phyloP scores from a whole-genome alignment of 768 basidiomycete species.

The Suillus alpinus region DNA sequence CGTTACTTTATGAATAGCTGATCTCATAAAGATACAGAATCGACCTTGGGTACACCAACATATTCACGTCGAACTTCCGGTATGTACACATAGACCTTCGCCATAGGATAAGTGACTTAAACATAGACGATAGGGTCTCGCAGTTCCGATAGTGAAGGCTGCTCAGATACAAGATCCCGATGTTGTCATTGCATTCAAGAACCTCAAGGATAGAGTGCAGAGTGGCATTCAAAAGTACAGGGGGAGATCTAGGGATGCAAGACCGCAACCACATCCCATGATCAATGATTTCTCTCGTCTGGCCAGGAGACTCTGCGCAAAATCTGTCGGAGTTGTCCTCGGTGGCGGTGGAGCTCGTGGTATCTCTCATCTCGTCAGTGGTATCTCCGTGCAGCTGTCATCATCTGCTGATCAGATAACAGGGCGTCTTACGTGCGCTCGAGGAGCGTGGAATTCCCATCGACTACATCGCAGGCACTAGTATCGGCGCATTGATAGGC shows the following conservation, averaged over 20 bases:
- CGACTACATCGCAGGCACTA: constrained; percentile 92
- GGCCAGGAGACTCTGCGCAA: constrained; percentile 88
- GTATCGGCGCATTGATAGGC: constrained; percentile 90
- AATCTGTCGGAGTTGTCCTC: constrained; percentile 88
- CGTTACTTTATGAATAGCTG: background rate
- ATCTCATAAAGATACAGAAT: constrained; percentile 46
- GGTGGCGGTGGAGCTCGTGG: constrained; percentile 98
- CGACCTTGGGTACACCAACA: constrained; percentile 97
- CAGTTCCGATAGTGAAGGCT: constrained; percentile 61
- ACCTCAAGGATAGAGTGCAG: constrained; percentile 90
- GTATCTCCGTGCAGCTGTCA: constrained; percentile 18
- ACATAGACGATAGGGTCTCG: constrained; percentile 54
- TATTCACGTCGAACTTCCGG: constrained; percentile 89
- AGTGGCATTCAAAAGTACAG: constrained; percentile 87
- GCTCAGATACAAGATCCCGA: constrained; percentile 76
- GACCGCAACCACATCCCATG: constrained; percentile 76
- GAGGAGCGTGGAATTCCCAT: constrained; percentile 92
- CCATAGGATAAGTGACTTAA: constrained; percentile 4
- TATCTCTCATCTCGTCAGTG: constrained; percentile 62
- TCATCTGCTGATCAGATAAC: constrained; percentile 8
- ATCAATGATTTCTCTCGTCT: constrained; percentile 90
- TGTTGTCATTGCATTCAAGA: constrained; percentile 84
- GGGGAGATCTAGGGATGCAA: constrained; percentile 54
- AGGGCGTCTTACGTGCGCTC: constrained; percentile 92
- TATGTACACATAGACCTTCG: constrained; percentile 31